A percentile compares a stretch with the other conserved stretches of the same genome.
These are phyloP conservation scores for Plasmodium gonderi DNA, from an alignment of 169 alveolate species.

Conservation along the genomic window DNA sequence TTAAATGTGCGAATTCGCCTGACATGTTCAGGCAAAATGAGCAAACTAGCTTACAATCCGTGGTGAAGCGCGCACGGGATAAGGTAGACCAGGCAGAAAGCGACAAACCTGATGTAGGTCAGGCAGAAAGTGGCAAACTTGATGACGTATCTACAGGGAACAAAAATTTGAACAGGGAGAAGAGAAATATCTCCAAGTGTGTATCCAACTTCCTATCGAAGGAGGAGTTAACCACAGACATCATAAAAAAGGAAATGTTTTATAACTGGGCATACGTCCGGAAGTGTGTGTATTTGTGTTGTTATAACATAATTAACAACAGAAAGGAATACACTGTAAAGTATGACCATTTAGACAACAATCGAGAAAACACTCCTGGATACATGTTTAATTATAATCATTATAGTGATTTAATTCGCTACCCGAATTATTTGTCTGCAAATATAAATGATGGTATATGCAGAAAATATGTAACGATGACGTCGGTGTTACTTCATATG, in stretches of 20 bases:
- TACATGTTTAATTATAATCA: conserved; percentile 5
- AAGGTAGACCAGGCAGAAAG: not conserved
- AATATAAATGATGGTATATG: not conserved
- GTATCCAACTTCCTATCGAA: not conserved
- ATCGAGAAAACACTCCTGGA: not conserved
- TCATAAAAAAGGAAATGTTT: not conserved
- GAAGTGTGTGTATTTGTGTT: conserved; percentile 14
- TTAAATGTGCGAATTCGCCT: conserved; percentile 13
- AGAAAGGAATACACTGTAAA: conserved; percentile 20
- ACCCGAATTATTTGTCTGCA: not conserved
- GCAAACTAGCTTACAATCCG: not conserved
- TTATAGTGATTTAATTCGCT: conserved; percentile 28
- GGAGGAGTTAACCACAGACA: not conserved
- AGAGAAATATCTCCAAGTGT: not conserved
- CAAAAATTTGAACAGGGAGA: not conserved
- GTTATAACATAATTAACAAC: conserved; percentile 23
- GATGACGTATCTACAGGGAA: not conserved
- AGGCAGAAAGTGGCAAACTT: not conserved
- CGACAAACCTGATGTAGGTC: not conserved
- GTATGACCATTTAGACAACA: not conserved
- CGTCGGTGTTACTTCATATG: conserved; percentile 32
- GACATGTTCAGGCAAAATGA: conserved; percentile 19
- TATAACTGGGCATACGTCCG: not conserved
- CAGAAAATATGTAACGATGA: conserved; percentile 4
- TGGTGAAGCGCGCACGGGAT: not conserved